These are phyloP conservation scores for Microdochium paspali DNA, from an alignment of 2,329 filamentous ascomycete species.

Conservation along the genomic window DNA sequence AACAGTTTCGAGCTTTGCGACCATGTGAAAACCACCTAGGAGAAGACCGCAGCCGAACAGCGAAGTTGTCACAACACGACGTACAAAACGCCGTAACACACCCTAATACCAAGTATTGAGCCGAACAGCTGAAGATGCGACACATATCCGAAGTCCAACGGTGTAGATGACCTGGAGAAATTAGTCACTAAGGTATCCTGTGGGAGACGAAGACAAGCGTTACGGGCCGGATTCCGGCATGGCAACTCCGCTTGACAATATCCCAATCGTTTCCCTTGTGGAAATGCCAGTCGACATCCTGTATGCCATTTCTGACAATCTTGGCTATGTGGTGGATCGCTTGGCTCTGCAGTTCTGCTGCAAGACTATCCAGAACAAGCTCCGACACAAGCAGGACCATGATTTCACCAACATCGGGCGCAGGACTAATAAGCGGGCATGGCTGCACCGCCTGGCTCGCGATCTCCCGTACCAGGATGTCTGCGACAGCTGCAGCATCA, in stretches of 20 bases:
- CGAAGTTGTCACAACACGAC: too few species aligned
- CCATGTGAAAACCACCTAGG: too few species aligned
- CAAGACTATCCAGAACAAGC: neutral
- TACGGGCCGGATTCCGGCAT: neutral
- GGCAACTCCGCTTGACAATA: neutral
- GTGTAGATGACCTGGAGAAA: too few species aligned
- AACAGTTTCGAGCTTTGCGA: too few species aligned
- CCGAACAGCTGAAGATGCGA: too few species aligned
- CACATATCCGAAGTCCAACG: too few species aligned
- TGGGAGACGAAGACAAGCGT: too few species aligned
- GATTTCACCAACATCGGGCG: neutral
- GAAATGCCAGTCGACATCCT: neutral
- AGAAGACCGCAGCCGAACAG: too few species aligned
- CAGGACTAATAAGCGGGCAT: neutral
- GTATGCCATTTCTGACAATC: neutral
- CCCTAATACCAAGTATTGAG: too few species aligned
- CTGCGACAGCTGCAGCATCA: neutral
- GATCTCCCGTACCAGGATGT: neutral
- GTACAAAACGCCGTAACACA: too few species aligned
- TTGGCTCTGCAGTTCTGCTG: neutral
- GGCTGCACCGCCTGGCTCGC: neutral
- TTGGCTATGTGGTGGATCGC: neutral
- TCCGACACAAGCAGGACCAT: neutral
- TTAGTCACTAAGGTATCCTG: too few species aligned
- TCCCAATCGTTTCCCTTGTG: too few species aligned